Conservation (phyloP, 2,329 filamentous ascomycete species). For the Ploettnerulaceae sp. region DNA sequence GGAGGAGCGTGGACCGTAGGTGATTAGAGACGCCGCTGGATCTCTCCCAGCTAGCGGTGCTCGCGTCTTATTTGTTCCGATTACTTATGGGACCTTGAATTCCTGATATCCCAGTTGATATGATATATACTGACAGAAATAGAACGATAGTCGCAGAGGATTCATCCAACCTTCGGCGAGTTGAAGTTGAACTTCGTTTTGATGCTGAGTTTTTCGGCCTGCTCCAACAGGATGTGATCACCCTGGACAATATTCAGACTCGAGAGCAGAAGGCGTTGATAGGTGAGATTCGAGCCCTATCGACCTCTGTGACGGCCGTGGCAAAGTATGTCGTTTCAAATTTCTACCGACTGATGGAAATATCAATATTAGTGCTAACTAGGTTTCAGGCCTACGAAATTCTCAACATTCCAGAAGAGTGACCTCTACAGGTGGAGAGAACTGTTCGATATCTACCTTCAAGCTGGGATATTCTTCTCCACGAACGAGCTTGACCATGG, state of each 20-base stretch:
- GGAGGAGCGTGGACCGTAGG: background rate
- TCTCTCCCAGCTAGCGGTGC: too few species aligned
- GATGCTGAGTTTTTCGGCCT: conserved; percentile 77
- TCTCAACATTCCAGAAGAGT: conserved; percentile 53
- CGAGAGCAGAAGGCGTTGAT: conserved; percentile 59
- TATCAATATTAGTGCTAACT: background rate
- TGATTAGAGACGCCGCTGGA: too few species aligned
- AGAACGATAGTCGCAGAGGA: background rate
- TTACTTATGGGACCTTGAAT: background rate
- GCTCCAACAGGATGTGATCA: conserved; percentile 63
- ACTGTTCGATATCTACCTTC: conserved; percentile 76
- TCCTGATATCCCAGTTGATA: too few species aligned
- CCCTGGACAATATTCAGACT: conserved; percentile 59
- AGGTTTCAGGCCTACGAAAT: conserved; percentile 49
- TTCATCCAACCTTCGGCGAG: conserved; percentile 32
- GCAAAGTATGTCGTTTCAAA: conserved; percentile 9
- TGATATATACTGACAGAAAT: background rate
- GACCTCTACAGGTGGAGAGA: conserved; percentile 74
- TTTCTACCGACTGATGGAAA: background rate
- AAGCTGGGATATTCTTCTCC: conserved; percentile 78
- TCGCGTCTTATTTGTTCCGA: too few species aligned
- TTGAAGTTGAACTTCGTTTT: conserved; percentile 71
- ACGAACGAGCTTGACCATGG: conserved; percentile 68
- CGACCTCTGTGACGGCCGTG: conserved; percentile 42
- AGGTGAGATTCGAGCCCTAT: conserved; percentile 58